Conservation (phyloP, 148 eudicot genomes). For the Nepenthes mirabilis region DNA sequence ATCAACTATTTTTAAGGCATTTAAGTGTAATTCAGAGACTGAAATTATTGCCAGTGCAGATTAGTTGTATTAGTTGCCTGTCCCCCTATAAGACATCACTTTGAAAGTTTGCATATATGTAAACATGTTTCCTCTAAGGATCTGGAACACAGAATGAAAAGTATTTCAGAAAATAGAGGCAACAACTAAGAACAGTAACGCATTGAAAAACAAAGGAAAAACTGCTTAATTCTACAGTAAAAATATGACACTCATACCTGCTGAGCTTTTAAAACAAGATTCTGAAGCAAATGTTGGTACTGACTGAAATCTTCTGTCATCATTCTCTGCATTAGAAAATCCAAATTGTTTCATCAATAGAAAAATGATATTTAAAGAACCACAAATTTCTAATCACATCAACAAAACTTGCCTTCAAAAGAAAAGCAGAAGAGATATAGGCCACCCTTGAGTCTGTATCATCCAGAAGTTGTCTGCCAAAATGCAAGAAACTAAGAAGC, state of each 20-base stretch:
- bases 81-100: too few relatives aligned
- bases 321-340: constrained; percentile 63
- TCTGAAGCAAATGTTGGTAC: constrained; percentile 88
- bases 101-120: too few relatives aligned
- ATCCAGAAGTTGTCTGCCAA: constrained; percentile 75
- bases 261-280: constrained; percentile 86
- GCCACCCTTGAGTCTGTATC: constrained; percentile 99
- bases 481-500: constrained; percentile 1
- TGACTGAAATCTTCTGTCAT: constrained; percentile 91
- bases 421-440: constrained; percentile 89
- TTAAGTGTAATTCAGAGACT: too few relatives aligned
- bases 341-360: constrained; percentile 7
- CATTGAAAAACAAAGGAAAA: too few relatives aligned
- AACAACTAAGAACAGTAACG: too few relatives aligned
- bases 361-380: background rate
- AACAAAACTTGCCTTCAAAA: constrained; percentile 57
- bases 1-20: too few relatives aligned
- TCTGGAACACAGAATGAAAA: too few relatives aligned
- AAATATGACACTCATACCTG: constrained; percentile 38
- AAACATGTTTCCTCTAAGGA: too few relatives aligned
- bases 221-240: too few relatives aligned
- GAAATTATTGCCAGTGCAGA: too few relatives aligned
- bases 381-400: background rate
- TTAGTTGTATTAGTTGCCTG: too few relatives aligned
- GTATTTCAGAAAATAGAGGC: too few relatives aligned